Evolutionary conservation across 805 yeast species (phyloP).

Genomic region (Wickerhamiella musiphila): DNA sequence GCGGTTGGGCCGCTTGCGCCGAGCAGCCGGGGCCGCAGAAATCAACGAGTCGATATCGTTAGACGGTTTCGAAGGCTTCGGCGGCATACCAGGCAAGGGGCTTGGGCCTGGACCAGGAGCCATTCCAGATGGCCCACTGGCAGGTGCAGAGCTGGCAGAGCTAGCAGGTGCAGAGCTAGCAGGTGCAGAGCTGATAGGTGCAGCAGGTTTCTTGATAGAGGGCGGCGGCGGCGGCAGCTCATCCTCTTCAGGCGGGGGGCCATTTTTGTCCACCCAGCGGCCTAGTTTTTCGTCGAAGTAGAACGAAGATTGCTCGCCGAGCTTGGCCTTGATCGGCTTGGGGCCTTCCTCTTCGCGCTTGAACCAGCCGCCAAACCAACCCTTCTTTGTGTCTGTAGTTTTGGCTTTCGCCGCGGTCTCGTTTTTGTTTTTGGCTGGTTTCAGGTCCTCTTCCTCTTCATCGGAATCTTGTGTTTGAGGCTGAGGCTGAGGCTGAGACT

Average conservation of each 20-base stretch:
- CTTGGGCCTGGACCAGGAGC: slow-evolving; percentile 6
- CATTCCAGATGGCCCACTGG: slow-evolving; percentile 17
- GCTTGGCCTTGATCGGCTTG: slow-evolving; percentile 64
- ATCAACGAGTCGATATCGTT: slow-evolving; percentile 33
- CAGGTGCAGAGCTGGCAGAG: slow-evolving; percentile 7
- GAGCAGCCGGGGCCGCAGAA: slow-evolving; percentile 21
- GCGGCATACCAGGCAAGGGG: slow-evolving; percentile 3
- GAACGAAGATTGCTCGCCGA: slow-evolving; percentile 63
- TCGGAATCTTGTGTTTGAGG: no score
- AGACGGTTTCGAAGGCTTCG: slow-evolving; percentile 16
- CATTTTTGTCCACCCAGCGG: slow-evolving; percentile 67
- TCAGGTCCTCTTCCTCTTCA: slow-evolving; percentile 8
- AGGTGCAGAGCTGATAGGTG: slow-evolving; percentile 2
- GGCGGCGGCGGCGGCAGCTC: slow-evolving; percentile 63
- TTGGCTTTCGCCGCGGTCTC: slow-evolving; percentile 11
- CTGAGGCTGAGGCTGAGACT: no score
- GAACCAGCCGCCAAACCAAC: slow-evolving; percentile 47
- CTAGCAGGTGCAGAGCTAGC: slow-evolving; percentile 7
- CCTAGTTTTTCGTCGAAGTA: slow-evolving; percentile 67
- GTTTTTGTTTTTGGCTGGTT: slow-evolving; percentile 16
- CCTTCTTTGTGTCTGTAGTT: slow-evolving; percentile 19
- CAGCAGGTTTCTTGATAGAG: slow-evolving; percentile 2
- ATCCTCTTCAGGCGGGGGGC: slow-evolving; percentile 25
- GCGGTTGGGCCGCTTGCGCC: slow-evolving; percentile 36
- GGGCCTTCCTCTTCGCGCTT: slow-evolving; percentile 36